Conservation (phyloP, 192 early-diverging fungal genomes). For the Anaeromyces robustus region DNA sequence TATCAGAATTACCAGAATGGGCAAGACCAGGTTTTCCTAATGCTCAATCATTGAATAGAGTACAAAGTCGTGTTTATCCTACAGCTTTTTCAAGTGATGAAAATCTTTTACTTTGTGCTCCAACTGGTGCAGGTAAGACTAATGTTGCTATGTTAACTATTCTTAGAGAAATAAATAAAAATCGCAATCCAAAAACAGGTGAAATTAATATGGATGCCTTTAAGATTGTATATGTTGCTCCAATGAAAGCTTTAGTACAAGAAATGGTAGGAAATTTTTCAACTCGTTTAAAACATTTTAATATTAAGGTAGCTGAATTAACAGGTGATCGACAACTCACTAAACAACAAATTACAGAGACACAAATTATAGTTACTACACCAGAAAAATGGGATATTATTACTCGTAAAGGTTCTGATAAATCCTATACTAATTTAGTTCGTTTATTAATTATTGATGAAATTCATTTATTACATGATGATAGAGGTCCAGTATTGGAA, state of each 20-base stretch:
- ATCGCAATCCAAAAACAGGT: slow-evolving; percentile 56
- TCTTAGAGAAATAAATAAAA: slow-evolving; percentile 69
- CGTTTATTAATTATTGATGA: slow-evolving; percentile 91
- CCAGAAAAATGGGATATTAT: slow-evolving; percentile 99
- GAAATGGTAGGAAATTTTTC: slow-evolving; percentile 92
- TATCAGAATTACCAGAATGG: slow-evolving; percentile 62
- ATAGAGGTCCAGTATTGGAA: slow-evolving; percentile 92
- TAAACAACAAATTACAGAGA: slow-evolving; percentile 90
- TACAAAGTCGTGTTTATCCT: slow-evolving; percentile 79
- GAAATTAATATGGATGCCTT: slow-evolving; percentile 62
- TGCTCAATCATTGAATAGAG: slow-evolving; percentile 61
- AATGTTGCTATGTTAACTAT: slow-evolving; percentile 95
- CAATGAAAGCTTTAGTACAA: slow-evolving; percentile 97
- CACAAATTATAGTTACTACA: slow-evolving; percentile 94
- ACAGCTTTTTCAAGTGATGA: slow-evolving; percentile 78
- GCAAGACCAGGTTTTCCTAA: slow-evolving; percentile 55
- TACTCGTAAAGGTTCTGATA: slow-evolving; percentile 87
- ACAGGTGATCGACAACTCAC: slow-evolving; percentile 93
- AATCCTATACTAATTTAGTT: slow-evolving; percentile 77
- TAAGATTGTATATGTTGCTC: slow-evolving; percentile 98
- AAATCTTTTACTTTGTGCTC: slow-evolving; percentile 93
- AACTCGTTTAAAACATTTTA: slow-evolving; percentile 52
- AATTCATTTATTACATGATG: slow-evolving; percentile 92
- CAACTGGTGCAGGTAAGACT: slow-evolving; percentile 96
- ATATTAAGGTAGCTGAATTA: slow-evolving; percentile 84